These are phyloP conservation scores for Plasmopara viticola DNA, from an alignment of 352 stramenopile species.

Conservation along the genomic window DNA sequence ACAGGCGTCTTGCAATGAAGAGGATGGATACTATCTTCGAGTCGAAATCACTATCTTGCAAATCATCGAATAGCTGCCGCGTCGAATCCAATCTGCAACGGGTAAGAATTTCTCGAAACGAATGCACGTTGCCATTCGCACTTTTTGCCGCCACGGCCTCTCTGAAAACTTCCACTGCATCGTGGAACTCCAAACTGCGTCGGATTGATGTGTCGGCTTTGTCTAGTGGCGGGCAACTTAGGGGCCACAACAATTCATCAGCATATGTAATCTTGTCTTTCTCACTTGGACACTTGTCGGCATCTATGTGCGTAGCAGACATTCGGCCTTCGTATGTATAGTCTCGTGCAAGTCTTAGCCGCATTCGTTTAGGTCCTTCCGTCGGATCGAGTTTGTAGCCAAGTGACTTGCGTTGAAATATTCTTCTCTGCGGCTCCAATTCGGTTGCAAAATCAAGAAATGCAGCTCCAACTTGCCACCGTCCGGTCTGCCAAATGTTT, in stretches of 20 bases:
- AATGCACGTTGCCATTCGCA: background rate
- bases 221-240: background rate
- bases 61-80: slow-evolving; percentile 3
- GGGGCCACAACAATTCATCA: background rate
- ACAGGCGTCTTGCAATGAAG: slow-evolving; percentile 17
- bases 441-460: background rate
- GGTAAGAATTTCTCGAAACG: slow-evolving; percentile 13
- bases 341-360: slow-evolving; percentile 38
- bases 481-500: slow-evolving; percentile 40
- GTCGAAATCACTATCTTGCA: background rate
- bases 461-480: slow-evolving; percentile 17
- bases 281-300: background rate
- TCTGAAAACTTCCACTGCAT: slow-evolving; percentile 44
- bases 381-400: slow-evolving; percentile 41
- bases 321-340: slow-evolving; percentile 13
- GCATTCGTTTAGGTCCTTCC: slow-evolving; percentile 47
- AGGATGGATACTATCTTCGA: background rate
- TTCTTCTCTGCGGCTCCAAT: slow-evolving; percentile 20
- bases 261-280: background rate
- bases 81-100: slow-evolving; percentile 21
- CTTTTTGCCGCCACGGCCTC: slow-evolving; percentile 13
- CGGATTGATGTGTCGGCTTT: slow-evolving; percentile 12
- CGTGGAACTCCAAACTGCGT: slow-evolving; percentile 43
- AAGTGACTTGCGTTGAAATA: slow-evolving; percentile 38
- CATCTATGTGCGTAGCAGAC: background rate